phyloP scores from a whole-genome alignment of 495 filamentous ascomycete species.

The Hyphodiscus hymeniophilus region DNA sequence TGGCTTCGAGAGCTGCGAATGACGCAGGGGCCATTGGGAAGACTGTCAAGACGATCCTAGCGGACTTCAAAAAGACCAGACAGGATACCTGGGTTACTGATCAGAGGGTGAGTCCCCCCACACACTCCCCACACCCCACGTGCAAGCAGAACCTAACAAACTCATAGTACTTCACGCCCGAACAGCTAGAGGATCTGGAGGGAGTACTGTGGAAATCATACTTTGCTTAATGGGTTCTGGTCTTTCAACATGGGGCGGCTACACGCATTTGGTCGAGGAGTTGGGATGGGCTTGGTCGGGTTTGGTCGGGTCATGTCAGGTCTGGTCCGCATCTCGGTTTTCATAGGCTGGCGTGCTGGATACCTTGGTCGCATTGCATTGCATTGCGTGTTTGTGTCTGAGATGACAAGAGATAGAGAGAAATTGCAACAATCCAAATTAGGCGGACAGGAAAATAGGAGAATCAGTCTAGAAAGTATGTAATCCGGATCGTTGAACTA shows the following conservation, averaged over 20 bases:
- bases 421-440: too few species aligned
- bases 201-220: conserved; percentile 99
- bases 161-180: conserved; percentile 76
- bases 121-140: not conserved
- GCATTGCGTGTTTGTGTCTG: conserved; percentile 1
- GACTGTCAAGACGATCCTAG: conserved; percentile 91
- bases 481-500: too few species aligned
- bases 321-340: not conserved
- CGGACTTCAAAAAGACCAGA: conserved; percentile 98
- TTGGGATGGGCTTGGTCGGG: too few species aligned
- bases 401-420: not conserved
- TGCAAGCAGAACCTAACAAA: not conserved
- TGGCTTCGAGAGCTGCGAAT: conserved; percentile 76
- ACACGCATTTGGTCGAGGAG: too few species aligned
- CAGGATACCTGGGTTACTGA: conserved; percentile 99
- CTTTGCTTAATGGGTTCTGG: conserved; percentile 57
- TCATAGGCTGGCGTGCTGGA: not conserved
- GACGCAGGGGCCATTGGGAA: conserved; percentile 93
- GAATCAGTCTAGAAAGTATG: too few species aligned
- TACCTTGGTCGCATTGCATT: not conserved
- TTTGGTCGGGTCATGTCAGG: too few species aligned
- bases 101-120: conserved; percentile 63
- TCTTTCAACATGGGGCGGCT: not conserved
- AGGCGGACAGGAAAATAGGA: too few species aligned
- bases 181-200: conserved; percentile 91